Conservation (phyloP, 208 protist genomes). For the Ichthyophonus hoferi region DNA sequence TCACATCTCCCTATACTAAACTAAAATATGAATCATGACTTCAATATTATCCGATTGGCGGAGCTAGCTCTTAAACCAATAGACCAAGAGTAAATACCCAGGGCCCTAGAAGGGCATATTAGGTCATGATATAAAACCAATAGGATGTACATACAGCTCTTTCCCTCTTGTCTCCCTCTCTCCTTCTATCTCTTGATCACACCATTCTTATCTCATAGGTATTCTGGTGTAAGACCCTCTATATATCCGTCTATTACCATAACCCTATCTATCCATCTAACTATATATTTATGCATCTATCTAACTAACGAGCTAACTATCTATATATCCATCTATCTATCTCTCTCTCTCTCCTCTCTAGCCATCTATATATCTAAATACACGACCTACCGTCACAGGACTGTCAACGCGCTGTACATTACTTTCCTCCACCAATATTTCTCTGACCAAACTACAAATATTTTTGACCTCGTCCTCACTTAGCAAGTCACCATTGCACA, state of each 20-base stretch:
- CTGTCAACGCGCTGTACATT: constrained; percentile 78
- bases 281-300: neutral
- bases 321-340: neutral
- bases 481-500: constrained; percentile 83
- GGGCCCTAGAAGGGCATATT: no score
- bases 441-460: constrained; percentile 72
- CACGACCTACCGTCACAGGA: constrained; percentile 67
- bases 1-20: no score
- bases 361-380: neutral
- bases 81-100: no score
- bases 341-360: neutral
- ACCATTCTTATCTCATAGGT: no score
- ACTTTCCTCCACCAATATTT: constrained; percentile 79
- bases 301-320: neutral
- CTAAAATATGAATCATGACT: no score
- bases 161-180: neutral
- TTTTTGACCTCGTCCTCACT: constrained; percentile 74
- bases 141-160: no score
- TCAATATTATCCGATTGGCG: neutral
- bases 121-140: no score
- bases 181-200: neutral
- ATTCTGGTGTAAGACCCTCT: no score
- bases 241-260: no score
- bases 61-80: neutral
- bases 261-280: neutral